phyloP scores from a whole-genome alignment of 78 protist genomes.

The Chrysochromulina tobinii region DNA sequence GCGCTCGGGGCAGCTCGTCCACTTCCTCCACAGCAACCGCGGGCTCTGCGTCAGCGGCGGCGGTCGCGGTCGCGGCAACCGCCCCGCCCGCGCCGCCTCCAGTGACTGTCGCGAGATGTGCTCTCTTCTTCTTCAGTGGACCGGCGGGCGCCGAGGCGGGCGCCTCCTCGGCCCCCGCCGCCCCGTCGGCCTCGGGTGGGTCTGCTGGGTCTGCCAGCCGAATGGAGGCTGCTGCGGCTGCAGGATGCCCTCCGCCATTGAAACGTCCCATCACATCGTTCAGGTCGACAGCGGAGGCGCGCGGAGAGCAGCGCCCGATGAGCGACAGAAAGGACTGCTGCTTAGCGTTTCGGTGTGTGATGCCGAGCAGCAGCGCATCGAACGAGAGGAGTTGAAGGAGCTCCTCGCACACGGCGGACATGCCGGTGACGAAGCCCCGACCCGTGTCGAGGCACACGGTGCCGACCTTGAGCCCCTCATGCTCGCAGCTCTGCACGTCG shows the following conservation, averaged over 20 bases:
- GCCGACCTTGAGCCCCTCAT: not conserved
- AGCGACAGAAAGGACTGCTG: not conserved
- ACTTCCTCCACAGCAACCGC: not conserved
- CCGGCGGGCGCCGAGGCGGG: no score
- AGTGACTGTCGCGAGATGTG: not conserved
- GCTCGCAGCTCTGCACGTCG: not conserved
- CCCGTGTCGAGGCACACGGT: not conserved
- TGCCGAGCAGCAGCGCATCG: not conserved
- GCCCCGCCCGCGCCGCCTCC: no score
- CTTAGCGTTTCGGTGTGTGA: not conserved
- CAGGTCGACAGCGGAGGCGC: not conserved
- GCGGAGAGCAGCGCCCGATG: not conserved
- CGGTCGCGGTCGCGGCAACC: no score
- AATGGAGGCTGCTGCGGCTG: conserved; percentile 8
- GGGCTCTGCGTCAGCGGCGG: not conserved
- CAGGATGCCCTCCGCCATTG: conserved; percentile 11
- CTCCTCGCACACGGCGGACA: not conserved
- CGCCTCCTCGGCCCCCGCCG: not conserved
- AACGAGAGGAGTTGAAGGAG: not conserved
- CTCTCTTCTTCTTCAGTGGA: not conserved
- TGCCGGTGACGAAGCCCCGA: not conserved
- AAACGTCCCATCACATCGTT: not conserved
- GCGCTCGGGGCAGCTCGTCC: not conserved
- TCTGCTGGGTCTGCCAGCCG: not conserved
- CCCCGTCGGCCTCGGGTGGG: not conserved